Evolutionary conservation across 2,329 filamentous ascomycete species (phyloP).

Genomic region (Pseudogymnoascus sp.): DNA sequence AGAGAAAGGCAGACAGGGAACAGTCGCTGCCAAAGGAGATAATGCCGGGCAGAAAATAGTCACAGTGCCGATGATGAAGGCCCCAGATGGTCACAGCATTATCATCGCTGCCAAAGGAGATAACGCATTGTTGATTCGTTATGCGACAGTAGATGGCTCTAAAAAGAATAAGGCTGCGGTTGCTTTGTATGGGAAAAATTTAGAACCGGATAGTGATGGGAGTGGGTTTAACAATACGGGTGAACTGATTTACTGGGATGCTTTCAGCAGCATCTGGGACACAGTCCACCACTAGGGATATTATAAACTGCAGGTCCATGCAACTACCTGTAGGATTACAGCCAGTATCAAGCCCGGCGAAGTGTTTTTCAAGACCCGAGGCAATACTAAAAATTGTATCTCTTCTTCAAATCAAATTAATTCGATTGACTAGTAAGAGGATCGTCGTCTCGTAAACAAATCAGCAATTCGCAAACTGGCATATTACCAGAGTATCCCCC

Average conservation of each 20-base stretch:
- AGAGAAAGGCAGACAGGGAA: background rate
- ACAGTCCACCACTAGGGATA: background rate
- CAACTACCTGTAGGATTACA: background rate
- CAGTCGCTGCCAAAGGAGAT: too few relatives aligned
- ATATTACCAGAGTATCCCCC: background rate
- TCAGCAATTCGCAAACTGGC: background rate
- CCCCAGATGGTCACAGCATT: conserved; percentile 16
- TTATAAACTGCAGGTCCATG: background rate
- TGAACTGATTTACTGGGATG: conserved; percentile 1
- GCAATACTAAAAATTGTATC: background rate
- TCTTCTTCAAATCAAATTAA: background rate
- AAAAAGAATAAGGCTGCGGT: background rate
- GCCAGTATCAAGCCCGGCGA: background rate
- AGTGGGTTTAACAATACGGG: background rate
- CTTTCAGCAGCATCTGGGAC: background rate
- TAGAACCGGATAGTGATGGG: background rate
- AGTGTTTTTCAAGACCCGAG: background rate
- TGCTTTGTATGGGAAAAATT: background rate
- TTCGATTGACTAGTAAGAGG: background rate
- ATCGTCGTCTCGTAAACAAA: background rate
- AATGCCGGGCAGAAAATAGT: background rate
- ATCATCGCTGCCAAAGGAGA: conserved; percentile 14
- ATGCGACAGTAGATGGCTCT: background rate
- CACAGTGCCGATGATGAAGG: conserved; percentile 10
- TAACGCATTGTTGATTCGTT: background rate